Base-by-base conservation (phyloP, 2,329 filamentous ascomycete species). In the Xylaria arbuscula region DNA sequence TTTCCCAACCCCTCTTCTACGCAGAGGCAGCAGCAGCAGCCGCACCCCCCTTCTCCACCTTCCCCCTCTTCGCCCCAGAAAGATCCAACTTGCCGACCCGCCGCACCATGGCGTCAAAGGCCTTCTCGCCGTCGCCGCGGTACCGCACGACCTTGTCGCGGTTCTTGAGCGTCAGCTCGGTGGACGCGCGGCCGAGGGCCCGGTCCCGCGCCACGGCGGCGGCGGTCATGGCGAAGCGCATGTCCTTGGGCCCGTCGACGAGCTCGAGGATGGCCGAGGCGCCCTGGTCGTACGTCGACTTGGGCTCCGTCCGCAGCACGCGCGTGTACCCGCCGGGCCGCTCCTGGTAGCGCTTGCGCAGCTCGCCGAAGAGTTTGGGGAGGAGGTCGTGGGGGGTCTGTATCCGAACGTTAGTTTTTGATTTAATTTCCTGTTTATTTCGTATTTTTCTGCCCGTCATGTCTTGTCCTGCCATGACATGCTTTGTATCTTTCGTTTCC, bases 301-400 rank as follows among this genome's bases (percentile, higher is more conserved):
- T 88, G 66, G 96, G 92, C 82, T 98, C 95, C 72, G 97, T 94
- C 74, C 94, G 93, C 56, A 98, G 89, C 11, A 99, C 93, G 51
- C 96, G 93, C 19, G 96, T 99, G 86, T 98, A 99, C 64, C 96
- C 96, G 70, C 96, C 96, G 1, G 92, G 92, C 57, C 96, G 89
- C 62, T 85, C 78, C 54, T 86, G 83, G 82, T 98, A 99, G 75
- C 96, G 92, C 79, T 90, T 83, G 74, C 92, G 88, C 70, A 99
- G 88, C 73, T 90, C 87, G 64, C 92, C 92, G 81, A 98, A 97
- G 74, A 99, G 89, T 82, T 97, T 98, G 64, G 93, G 92, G 65
- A 98, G 81, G 72, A 92, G 85, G 56, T 87, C 79, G 70, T 91
- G 83, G 22, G 92, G 91, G 77, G 86, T 90, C 92, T 93, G n/a